Conservation (phyloP, 768 basidiomycete genomes). For the Suillus cothurnatus region DNA sequence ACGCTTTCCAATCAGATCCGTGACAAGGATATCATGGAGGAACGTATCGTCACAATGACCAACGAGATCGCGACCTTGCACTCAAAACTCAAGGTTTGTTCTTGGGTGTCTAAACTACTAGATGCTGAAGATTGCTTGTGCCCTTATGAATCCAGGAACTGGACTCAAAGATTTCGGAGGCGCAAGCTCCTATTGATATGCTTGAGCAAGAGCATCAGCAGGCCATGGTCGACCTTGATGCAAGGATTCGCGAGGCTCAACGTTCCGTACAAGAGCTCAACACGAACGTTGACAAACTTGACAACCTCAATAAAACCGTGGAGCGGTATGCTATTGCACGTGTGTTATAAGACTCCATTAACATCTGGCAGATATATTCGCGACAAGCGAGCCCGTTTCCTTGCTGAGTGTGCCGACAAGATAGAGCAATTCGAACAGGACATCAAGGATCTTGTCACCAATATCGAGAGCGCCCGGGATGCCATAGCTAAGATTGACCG, state of each 20-base stretch:
- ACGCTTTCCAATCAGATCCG: slow-evolving; percentile 57
- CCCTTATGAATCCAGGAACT: slow-evolving; percentile 48
- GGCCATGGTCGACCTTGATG: slow-evolving; percentile 50
- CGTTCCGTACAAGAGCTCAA: slow-evolving; percentile 63
- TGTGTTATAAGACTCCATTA: not conserved
- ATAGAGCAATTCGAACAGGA: slow-evolving; percentile 51
- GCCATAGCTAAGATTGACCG: slow-evolving; percentile 64
- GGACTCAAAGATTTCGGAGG: slow-evolving; percentile 59
- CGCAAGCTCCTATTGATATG: slow-evolving; percentile 63
- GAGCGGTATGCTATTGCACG: slow-evolving; percentile 52
- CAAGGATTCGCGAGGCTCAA: slow-evolving; percentile 55
- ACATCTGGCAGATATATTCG: slow-evolving; percentile 62
- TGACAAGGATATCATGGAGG: slow-evolving; percentile 59
- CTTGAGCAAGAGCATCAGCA: slow-evolving; percentile 59
- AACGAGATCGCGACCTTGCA: slow-evolving; percentile 51
- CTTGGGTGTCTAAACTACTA: not conserved
- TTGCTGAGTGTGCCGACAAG: slow-evolving; percentile 59
- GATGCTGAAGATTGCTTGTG: slow-evolving; percentile 4
- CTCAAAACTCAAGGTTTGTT: slow-evolving; percentile 52
- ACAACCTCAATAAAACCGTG: slow-evolving; percentile 58
- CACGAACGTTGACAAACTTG: slow-evolving; percentile 61
- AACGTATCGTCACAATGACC: slow-evolving; percentile 58
- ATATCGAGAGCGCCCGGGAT: slow-evolving; percentile 43
- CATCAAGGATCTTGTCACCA: slow-evolving; percentile 43
- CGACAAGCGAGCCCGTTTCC: slow-evolving; percentile 60